Percentiles rank a stretch among this genome's conserved stretches.
phyloP scores from a whole-genome alignment of 208 protist genomes.

The Trypanosoma rangeli region DNA sequence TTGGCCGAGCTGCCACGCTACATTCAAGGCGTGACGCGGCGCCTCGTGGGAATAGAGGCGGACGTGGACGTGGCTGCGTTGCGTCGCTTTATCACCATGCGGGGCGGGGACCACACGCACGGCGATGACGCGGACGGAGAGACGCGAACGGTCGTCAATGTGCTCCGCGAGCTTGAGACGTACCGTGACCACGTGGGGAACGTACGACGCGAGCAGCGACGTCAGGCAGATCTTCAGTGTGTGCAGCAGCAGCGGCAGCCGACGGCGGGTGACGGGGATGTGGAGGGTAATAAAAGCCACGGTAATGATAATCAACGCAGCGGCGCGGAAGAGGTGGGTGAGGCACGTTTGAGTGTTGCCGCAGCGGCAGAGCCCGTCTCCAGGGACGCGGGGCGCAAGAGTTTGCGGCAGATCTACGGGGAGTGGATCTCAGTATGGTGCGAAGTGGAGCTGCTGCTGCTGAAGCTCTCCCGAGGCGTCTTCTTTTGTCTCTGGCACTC shows the following conservation, averaged over 20 bases:
- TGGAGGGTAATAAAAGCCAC: neutral
- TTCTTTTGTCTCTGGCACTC: conserved; percentile 92
- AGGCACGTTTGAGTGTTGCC: neutral
- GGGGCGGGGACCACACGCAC: conserved; percentile 32
- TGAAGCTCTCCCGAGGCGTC: conserved; percentile 85
- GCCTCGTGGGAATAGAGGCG: conserved; percentile 50
- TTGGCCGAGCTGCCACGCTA: conserved; percentile 72
- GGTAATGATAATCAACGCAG: neutral
- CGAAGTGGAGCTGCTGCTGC: conserved; percentile 76
- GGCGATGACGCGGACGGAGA: neutral
- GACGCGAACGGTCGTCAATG: conserved; percentile 9
- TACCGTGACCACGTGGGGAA: conserved; percentile 10
- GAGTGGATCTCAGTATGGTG: conserved; percentile 68
- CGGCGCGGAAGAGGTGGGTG: neutral
- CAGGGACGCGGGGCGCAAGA: conserved; percentile 10
- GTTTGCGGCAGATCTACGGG: conserved; percentile 50
- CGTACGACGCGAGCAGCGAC: conserved; percentile 14
- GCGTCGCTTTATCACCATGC: conserved; percentile 42
- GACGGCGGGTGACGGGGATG: neutral
- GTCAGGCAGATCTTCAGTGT: conserved; percentile 26
- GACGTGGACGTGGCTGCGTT: conserved; percentile 40
- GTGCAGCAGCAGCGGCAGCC: conserved; percentile 10
- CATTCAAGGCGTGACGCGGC: conserved; percentile 43
- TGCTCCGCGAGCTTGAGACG: conserved; percentile 18
- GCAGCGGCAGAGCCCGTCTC: too few relatives aligned